phyloP scores from a whole-genome alignment of 2,329 filamentous ascomycete species.

The Curvularia spicifera region DNA sequence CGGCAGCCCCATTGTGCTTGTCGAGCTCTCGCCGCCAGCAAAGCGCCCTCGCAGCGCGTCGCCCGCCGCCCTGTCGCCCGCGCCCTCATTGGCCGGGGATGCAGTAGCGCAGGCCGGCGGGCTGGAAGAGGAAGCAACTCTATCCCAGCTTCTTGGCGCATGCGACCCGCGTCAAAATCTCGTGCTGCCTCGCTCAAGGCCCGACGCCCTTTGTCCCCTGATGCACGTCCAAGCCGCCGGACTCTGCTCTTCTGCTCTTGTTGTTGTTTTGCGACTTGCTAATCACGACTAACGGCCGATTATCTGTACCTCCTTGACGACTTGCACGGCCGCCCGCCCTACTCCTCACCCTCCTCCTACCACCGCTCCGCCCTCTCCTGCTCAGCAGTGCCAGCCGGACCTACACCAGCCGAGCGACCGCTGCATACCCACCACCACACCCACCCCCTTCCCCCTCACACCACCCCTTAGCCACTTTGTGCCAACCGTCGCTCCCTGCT shows the following conservation, averaged over 20 bases:
- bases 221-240: slow-evolving; percentile 7
- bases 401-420: slow-evolving; percentile 13
- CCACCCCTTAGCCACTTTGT: slow-evolving; percentile 1
- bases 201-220: slow-evolving; percentile 15
- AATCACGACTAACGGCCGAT: slow-evolving; percentile 20
- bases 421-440: slow-evolving; percentile 6
- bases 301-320: too few relatives aligned
- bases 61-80: slow-evolving; percentile 20
- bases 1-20: slow-evolving; percentile 7
- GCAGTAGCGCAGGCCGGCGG: slow-evolving; percentile 20
- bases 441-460: slow-evolving; percentile 4
- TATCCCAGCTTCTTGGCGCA: slow-evolving; percentile 22
- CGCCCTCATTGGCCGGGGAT: slow-evolving; percentile 27
- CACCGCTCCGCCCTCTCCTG: background rate
- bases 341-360: background rate
- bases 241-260: slow-evolving; percentile 7
- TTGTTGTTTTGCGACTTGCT: slow-evolving; percentile 12
- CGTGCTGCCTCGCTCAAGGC: slow-evolving; percentile 17
- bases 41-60: slow-evolving; percentile 18
- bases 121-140: slow-evolving; percentile 17
- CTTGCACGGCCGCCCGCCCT: too few relatives aligned
- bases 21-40: slow-evolving; percentile 3
- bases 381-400: slow-evolving; percentile 15
- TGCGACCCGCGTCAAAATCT: slow-evolving; percentile 26
- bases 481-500: slow-evolving; percentile 5